Evolutionary conservation across 106 monocot species (phyloP).

Genomic region (Narthecium ossifragum): DNA sequence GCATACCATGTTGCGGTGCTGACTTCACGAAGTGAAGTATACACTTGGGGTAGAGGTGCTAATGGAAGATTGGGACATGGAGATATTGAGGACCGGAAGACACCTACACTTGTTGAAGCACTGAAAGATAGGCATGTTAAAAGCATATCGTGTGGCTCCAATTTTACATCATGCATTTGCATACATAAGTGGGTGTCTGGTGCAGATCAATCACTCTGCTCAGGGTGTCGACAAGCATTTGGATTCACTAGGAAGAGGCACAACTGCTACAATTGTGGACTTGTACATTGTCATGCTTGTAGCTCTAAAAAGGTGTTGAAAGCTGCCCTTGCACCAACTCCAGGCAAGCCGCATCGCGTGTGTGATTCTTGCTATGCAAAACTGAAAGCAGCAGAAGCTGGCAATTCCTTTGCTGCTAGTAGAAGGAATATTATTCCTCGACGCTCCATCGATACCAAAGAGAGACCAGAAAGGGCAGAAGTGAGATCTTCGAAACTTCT

Average conservation of each 20-base stretch:
- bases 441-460: slow-evolving; percentile 41
- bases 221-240: slow-evolving; percentile 78
- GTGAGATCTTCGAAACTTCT: slow-evolving; percentile 46
- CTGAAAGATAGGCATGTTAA: slow-evolving; percentile 78
- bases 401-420: slow-evolving; percentile 9
- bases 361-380: slow-evolving; percentile 68
- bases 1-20: slow-evolving; percentile 52
- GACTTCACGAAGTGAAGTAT: slow-evolving; percentile 72
- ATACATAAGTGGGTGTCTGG: slow-evolving; percentile 86
- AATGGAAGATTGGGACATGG: slow-evolving; percentile 81
- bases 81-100: slow-evolving; percentile 55
- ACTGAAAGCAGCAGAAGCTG: slow-evolving; percentile 39
- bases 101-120: slow-evolving; percentile 63
- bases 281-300: slow-evolving; percentile 76
- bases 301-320: slow-evolving; percentile 60
- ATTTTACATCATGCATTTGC: slow-evolving; percentile 72
- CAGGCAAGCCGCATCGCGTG: slow-evolving; percentile 80
- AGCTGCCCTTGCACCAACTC: slow-evolving; percentile 68
- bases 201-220: slow-evolving; percentile 64
- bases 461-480: slow-evolving; percentile 30
- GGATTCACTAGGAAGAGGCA: slow-evolving; percentile 83
- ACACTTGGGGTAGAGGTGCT: slow-evolving; percentile 73
- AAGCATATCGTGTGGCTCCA: slow-evolving; percentile 79
- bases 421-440: slow-evolving; percentile 44
- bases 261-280: slow-evolving; percentile 76